Conservation (phyloP, 1,284 basidiomycete species). For the Trametes sp. region DNA sequence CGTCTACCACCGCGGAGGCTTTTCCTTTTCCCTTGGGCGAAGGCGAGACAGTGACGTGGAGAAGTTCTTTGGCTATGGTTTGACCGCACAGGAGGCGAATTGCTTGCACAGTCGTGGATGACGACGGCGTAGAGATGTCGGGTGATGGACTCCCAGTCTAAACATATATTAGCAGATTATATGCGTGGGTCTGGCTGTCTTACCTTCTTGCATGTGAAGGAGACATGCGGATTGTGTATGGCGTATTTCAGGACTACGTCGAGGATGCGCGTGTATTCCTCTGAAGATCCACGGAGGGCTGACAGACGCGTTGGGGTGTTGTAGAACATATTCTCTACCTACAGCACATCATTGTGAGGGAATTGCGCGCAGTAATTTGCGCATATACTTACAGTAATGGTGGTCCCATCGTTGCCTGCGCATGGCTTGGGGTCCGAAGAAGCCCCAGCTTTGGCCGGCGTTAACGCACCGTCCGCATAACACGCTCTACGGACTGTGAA, state of each 20-base stretch:
- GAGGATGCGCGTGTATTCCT: conserved; percentile 93
- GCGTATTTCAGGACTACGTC: conserved; percentile 97
- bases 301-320: conserved; percentile 91
- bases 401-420: conserved; percentile 95
- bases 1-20: conserved; percentile 1
- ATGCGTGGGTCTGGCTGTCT: conserved; percentile 4
- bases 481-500: conserved; percentile 62
- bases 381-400: conserved; percentile 71
- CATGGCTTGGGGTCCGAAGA: conserved; percentile 84
- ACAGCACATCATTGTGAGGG: background rate
- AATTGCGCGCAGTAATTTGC: too few species aligned
- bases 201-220: conserved; percentile 94
- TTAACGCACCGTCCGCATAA: conserved; percentile 80
- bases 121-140: conserved; percentile 85
- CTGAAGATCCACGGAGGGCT: conserved; percentile 85
- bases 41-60: conserved; percentile 61
- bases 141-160: conserved; percentile 77
- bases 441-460: conserved; percentile 72
- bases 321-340: conserved; percentile 97
- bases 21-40: conserved; percentile 12
- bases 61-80: conserved; percentile 82
- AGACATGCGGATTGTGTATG: conserved; percentile 87
- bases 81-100: conserved; percentile 89
- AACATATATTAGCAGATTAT: too few species aligned
- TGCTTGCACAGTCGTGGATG: conserved; percentile 71